phyloP scores from a whole-genome alignment of 345 rosid genomes.

The Melastoma malabathricum region DNA sequence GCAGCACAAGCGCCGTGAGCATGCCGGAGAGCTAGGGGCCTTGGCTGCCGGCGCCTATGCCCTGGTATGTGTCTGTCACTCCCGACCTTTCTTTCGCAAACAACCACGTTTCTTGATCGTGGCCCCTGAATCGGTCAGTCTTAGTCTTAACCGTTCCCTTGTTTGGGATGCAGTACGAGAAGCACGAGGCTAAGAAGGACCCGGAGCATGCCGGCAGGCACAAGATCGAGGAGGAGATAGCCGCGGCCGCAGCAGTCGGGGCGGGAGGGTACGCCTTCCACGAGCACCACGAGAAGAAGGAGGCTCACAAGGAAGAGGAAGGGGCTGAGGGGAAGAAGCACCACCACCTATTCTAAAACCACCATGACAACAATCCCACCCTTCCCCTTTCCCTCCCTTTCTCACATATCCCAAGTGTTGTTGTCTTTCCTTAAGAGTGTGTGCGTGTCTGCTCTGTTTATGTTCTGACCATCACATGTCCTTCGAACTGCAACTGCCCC shows the following conservation, averaged over 20 bases:
- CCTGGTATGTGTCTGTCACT: slow-evolving; percentile 18
- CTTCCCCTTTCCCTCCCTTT: too few relatives aligned
- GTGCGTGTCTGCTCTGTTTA: too few relatives aligned
- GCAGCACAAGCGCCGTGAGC: slow-evolving; percentile 50
- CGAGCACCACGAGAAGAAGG: slow-evolving; percentile 6
- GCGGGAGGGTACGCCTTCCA: slow-evolving; percentile 2
- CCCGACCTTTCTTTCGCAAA: neutral
- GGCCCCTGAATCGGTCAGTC: neutral
- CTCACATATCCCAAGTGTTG: too few relatives aligned
- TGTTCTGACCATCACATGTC: too few relatives aligned
- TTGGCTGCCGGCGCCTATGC: slow-evolving; percentile 39
- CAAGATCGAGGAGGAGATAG: slow-evolving; percentile 7
- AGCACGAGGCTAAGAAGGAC: slow-evolving; percentile 6
- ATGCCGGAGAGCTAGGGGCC: slow-evolving; percentile 29
- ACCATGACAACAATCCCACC: too few relatives aligned
- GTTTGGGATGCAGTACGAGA: slow-evolving; percentile 6
- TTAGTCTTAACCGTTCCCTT: neutral
- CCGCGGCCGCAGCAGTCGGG: slow-evolving; percentile 1
- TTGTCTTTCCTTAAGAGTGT: too few relatives aligned
- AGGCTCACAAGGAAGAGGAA: slow-evolving; percentile 5
- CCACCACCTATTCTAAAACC: slow-evolving; percentile 4
- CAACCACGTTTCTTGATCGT: slow-evolving; percentile 1
- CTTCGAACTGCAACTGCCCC: too few relatives aligned
- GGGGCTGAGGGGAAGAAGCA: slow-evolving; percentile 6
- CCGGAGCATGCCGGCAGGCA: slow-evolving; percentile 6